Percentiles rank a stretch among this genome's conserved stretches.
phyloP scores from a whole-genome alignment of 2,329 filamentous ascomycete species.

The Clonostachys rosea region DNA sequence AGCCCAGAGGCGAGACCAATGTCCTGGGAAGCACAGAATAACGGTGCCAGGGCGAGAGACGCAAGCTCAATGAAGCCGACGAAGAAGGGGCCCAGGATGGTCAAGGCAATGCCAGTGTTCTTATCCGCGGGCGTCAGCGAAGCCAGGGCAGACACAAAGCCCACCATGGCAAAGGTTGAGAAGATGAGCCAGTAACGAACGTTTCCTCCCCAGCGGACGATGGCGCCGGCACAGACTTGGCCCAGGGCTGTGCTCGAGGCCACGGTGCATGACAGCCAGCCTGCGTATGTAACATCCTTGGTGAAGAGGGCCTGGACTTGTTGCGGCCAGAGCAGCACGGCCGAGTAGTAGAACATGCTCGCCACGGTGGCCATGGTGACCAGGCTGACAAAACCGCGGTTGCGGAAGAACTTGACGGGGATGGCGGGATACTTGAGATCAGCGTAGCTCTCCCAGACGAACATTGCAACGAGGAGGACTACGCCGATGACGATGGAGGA shows the following conservation, averaged over 20 bases:
- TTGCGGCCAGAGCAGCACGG: conserved; percentile 27
- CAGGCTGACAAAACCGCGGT: conserved; percentile 26
- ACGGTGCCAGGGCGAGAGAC: conserved; percentile 23
- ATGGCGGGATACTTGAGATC: conserved; percentile 27
- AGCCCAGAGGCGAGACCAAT: conserved; percentile 34
- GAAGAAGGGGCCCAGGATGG: conserved; percentile 27
- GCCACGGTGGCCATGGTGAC: conserved; percentile 26
- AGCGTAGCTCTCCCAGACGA: conserved; percentile 26
- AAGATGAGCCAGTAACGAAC: conserved; percentile 28
- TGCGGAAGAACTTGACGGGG: conserved; percentile 27
- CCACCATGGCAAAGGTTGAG: conserved; percentile 27
- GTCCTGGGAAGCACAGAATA: conserved; percentile 29
- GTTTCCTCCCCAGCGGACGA: conserved; percentile 25
- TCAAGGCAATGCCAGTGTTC: conserved; percentile 22
- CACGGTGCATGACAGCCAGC: conserved; percentile 29
- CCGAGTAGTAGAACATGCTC: conserved; percentile 12
- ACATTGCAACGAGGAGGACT: conserved; percentile 22
- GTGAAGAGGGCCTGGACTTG: conserved; percentile 26
- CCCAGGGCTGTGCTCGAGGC: conserved; percentile 24
- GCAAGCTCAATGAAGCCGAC: conserved; percentile 27
- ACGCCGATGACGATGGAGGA: conserved; percentile 26
- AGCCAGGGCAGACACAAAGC: conserved; percentile 23
- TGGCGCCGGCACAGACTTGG: conserved; percentile 21
- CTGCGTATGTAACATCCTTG: conserved; percentile 22
- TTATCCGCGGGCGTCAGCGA: conserved; percentile 22